phyloP scores from a whole-genome alignment of 345 rosid genomes.

The Combretum micranthum region DNA sequence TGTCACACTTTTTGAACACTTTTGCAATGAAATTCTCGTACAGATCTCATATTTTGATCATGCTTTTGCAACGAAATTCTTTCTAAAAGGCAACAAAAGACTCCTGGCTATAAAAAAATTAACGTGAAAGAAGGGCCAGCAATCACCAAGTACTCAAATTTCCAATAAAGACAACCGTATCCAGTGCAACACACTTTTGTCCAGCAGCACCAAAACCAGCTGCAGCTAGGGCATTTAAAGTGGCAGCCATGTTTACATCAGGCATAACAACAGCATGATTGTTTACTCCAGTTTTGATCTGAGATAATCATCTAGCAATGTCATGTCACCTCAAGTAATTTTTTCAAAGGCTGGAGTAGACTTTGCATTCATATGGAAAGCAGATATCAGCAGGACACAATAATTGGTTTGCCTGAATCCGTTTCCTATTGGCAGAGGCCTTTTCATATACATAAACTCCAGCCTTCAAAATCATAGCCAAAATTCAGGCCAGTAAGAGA shows the following conservation, averaged over 20 bases:
- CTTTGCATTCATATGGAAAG: background rate
- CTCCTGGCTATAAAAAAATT: background rate
- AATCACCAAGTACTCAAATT: slow-evolving; percentile 40
- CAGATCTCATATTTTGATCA: too few relatives aligned
- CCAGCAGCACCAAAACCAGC: slow-evolving; percentile 64
- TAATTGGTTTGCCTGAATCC: slow-evolving; percentile 24
- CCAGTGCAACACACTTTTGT: slow-evolving; percentile 45
- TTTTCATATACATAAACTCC: slow-evolving; percentile 26
- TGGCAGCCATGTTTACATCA: slow-evolving; percentile 53
- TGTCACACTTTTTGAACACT: too few relatives aligned
- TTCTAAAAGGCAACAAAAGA: background rate
- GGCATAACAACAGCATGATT: slow-evolving; percentile 60
- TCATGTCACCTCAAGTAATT: slow-evolving; percentile 3
- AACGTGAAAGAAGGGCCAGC: background rate
- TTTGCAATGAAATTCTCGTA: too few relatives aligned
- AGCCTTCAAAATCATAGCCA: slow-evolving; percentile 16
- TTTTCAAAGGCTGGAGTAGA: background rate
- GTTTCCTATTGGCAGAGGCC: slow-evolving; percentile 35
- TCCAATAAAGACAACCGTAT: slow-evolving; percentile 52
- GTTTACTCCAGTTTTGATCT: slow-evolving; percentile 46
- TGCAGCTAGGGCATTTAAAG: slow-evolving; percentile 47
- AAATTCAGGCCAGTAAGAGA: background rate
- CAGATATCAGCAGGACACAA: too few relatives aligned
- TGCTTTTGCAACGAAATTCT: too few relatives aligned
- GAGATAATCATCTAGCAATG: slow-evolving; percentile 19